These are phyloP conservation scores for Oryza coarctata DNA, from an alignment of 176 grass and related monocot genomes.

Conservation along the genomic window DNA sequence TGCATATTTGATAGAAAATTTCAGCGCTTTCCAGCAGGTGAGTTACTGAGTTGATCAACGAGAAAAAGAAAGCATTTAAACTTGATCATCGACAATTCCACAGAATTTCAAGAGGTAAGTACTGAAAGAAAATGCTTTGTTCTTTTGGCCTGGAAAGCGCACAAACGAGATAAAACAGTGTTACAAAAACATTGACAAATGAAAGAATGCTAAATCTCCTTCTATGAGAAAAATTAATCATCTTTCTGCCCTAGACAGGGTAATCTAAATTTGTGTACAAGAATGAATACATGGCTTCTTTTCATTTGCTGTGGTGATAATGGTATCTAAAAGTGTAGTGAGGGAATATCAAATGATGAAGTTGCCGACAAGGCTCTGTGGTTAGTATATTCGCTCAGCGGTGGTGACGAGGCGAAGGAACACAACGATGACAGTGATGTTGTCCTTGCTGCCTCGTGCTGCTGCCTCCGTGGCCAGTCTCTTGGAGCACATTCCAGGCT, in stretches of 20 bases:
- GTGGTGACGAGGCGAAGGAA: slow-evolving; percentile 87
- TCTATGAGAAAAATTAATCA: not conserved
- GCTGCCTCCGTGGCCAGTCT: slow-evolving; percentile 81
- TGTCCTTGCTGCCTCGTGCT: slow-evolving; percentile 79
- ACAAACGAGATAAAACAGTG: not conserved
- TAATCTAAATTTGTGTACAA: not conserved
- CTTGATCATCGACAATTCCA: not conserved
- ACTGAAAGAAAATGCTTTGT: not conserved
- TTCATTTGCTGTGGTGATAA: not conserved
- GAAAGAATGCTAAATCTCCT: not conserved
- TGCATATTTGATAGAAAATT: not conserved
- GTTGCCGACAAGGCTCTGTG: not conserved
- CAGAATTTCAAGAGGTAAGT: not conserved
- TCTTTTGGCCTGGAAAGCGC: not conserved
- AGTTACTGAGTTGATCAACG: not conserved
- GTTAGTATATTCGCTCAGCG: slow-evolving; percentile 81
- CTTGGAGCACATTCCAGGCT: slow-evolving; percentile 89
- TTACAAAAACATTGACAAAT: not conserved
- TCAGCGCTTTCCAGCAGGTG: not conserved
- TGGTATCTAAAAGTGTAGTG: not conserved
- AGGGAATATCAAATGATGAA: not conserved
- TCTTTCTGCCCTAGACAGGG: not conserved
- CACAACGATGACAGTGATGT: slow-evolving; percentile 87
- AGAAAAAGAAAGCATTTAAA: not conserved
- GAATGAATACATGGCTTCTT: slow-evolving; percentile 14